Conservation (phyloP, 148 eudicot species). For the Chenopodium quinoa region DNA sequence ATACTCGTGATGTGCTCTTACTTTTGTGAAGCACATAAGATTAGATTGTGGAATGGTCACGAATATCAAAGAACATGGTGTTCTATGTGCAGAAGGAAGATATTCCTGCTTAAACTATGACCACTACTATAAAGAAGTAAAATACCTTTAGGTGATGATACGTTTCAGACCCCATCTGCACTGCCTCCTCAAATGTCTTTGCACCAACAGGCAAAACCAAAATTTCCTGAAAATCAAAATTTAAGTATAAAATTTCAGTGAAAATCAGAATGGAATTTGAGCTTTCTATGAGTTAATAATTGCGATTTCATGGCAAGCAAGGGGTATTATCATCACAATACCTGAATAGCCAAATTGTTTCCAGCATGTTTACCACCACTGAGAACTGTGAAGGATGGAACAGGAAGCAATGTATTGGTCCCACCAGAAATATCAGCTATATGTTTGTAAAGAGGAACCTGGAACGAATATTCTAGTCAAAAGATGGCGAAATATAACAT, state of each 20-base stretch:
- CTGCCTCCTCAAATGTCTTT: constrained; percentile 74
- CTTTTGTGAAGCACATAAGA: background rate
- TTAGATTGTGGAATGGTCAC: background rate
- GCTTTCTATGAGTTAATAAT: background rate
- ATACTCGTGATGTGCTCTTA: background rate
- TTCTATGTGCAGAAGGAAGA: background rate
- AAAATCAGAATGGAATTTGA: background rate
- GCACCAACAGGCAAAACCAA: constrained; percentile 91
- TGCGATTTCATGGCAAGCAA: background rate
- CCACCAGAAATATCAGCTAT: constrained; percentile 89
- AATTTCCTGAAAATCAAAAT: constrained; percentile 52
- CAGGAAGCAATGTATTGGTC: constrained; percentile 64
- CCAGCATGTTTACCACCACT: constrained; percentile 95
- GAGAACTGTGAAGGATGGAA: constrained; percentile 81
- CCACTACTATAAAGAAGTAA: background rate
- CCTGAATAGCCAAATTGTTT: constrained; percentile 82
- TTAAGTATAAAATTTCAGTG: background rate
- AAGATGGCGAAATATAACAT: background rate
- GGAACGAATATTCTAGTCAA: constrained; percentile 26
- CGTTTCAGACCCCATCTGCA: constrained; percentile 89
- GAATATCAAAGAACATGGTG: background rate
- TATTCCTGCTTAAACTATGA: background rate
- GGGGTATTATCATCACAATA: constrained; percentile 24
- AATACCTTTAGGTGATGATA: constrained; percentile 87
- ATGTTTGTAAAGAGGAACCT: constrained; percentile 93